Base-by-base conservation (phyloP, 2,329 filamentous ascomycete genomes). In the Paradendryphiella salina region DNA sequence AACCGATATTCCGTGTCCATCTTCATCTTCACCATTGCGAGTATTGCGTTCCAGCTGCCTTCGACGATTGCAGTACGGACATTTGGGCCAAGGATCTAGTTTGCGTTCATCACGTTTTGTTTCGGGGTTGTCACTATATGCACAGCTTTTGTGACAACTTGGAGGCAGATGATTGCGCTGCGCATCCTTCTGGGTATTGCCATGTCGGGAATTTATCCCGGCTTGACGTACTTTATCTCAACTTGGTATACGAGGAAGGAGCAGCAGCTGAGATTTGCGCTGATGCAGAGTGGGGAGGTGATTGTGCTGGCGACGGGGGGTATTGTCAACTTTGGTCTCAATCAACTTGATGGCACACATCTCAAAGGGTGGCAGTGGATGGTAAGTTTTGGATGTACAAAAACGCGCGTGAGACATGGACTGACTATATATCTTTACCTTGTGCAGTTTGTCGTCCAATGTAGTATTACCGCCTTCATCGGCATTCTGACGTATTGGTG, bases 21-120 rank as follows among this genome's bases (percentile, higher is more conserved):
- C 50, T 86, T 89, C 73, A 87, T 89, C 66, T 88, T 89, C 71
- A 88, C 86, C 8, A 79, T 89, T 47, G 78, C 85, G 4, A 84
- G 80, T 61, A 85, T 89, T 33, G 79, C 80, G 8, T 88, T 87
- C 63, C 86, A 89, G 66, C 74, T 89, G 6, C 86, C 86, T 0
- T 84, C 83, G 1, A 89, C 86, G 0, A 78, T 89, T 36, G 82
- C 84, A 1, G 83, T 88, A 21, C 79, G 86, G 38, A 79, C 82
- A 1, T 76, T 87, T 40, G 85, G 86, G 0, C 87, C 86, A 0
- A 77, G 86, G 11, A 65, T 81, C 41, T 86, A 82, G 79, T 86
- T 88, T 64, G 72, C 80, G 0, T 65, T 76, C 36, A 85, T 82
- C 52, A 87, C 85, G 1, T 72, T 84, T 47, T 73, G 72, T 28